Percentiles rank a stretch among this genome's conserved stretches.
phyloP scores from a whole-genome alignment of 805 yeast genomes.

The Candida glaebosa region DNA sequence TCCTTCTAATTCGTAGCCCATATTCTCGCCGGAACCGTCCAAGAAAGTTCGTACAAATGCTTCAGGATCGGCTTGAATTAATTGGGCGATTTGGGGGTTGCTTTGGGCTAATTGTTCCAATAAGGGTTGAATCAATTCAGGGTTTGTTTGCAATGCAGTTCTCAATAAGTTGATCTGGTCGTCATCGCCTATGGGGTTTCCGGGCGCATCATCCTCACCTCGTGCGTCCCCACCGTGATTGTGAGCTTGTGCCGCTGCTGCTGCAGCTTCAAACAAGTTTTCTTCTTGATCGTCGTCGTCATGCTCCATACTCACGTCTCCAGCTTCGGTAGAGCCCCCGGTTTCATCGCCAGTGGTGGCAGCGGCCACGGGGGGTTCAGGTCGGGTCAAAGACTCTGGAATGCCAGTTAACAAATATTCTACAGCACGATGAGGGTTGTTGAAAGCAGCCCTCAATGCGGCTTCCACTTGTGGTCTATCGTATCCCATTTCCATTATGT shows the following conservation, averaged over 20 bases:
- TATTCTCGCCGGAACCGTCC: constrained; percentile 55
- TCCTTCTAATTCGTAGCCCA: constrained; percentile 32
- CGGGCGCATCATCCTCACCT: constrained; percentile 20
- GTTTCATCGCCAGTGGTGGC: constrained; percentile 20
- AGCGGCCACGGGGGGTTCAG: constrained; percentile 19
- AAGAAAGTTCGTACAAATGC: constrained; percentile 73
- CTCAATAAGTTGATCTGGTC: constrained; percentile 57
- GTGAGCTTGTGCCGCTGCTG: constrained; percentile 25
- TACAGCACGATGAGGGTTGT: constrained; percentile 97
- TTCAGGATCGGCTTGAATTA: constrained; percentile 85
- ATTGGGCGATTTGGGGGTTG: constrained; percentile 80
- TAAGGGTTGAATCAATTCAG: constrained; percentile 81
- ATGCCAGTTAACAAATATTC: constrained; percentile 90
- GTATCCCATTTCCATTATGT: constrained; percentile 96
- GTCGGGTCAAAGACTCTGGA: constrained; percentile 57
- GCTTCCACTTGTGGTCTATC: constrained; percentile 81
- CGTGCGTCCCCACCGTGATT: constrained; percentile 31
- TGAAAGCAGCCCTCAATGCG: constrained; percentile 92
- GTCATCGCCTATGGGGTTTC: constrained; percentile 42
- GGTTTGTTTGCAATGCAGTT: constrained; percentile 76
- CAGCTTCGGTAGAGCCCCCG: constrained; percentile 16
- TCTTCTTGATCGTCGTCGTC: constrained; percentile 33
- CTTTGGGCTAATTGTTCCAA: constrained; percentile 76
- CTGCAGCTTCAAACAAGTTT: constrained; percentile 55
- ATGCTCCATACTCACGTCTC: constrained; percentile 14